These are phyloP conservation scores for Monosporascus ibericus DNA, from an alignment of 2,329 filamentous ascomycete species.

Conservation along the genomic window DNA sequence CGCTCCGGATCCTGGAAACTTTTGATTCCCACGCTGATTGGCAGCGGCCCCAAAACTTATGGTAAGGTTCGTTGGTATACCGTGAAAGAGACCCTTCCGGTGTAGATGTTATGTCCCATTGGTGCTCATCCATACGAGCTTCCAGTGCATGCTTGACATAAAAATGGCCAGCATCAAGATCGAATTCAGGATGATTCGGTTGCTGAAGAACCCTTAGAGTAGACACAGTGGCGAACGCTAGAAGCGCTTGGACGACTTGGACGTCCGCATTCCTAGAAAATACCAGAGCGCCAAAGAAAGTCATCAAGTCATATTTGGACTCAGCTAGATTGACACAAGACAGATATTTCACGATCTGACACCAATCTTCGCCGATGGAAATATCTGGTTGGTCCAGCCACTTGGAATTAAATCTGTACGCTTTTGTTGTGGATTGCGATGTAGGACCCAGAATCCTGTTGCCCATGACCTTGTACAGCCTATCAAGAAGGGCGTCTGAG, in stretches of 20 bases:
- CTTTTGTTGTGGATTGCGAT: neutral
- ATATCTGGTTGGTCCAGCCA: slow-evolving; percentile 1
- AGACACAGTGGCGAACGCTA: slow-evolving; percentile 22
- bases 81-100: neutral
- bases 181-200: slow-evolving; percentile 5
- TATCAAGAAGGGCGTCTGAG: neutral
- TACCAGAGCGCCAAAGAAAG: slow-evolving; percentile 20
- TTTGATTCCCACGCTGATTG: neutral
- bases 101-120: neutral
- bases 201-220: slow-evolving; percentile 4
- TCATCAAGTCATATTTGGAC: slow-evolving; percentile 22
- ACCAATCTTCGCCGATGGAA: slow-evolving; percentile 16
- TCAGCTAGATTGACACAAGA: neutral
- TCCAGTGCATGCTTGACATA: neutral
- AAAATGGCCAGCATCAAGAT: slow-evolving; percentile 9
- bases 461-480: neutral
- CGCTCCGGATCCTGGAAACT: neutral
- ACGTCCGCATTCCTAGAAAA: slow-evolving; percentile 15
- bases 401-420: neutral
- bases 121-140: neutral
- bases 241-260: slow-evolving; percentile 21
- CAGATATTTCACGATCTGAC: slow-evolving; percentile 14
- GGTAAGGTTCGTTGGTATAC: neutral
- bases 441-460: neutral
- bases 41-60: neutral